Base-by-base conservation (phyloP, 2,329 filamentous ascomycete genomes). In the Cercospora sp. region DNA sequence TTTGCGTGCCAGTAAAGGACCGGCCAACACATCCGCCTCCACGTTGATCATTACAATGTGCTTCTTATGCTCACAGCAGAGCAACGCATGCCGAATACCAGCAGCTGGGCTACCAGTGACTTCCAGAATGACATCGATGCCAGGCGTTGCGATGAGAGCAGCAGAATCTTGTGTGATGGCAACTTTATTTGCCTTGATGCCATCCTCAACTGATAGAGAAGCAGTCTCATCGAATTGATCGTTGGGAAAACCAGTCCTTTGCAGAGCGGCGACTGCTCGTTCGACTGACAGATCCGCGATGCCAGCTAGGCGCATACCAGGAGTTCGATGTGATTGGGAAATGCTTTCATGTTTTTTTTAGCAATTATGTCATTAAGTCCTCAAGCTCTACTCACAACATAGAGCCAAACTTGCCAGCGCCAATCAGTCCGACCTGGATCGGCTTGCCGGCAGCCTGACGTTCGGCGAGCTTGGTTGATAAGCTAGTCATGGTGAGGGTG, bases 21-120 rank as follows among this genome's bases (percentile, higher is more conserved):
- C 81, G 12, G 80, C 80, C 5, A 83, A 76, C 0, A 83, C 80
- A 70, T 84, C 80, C 28, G 80, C 81, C 73, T 83, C 81, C 30
- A 82, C 81, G 64, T 82, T 83, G 72, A 83, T 80, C 81, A 83
- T 82, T 28, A 83, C 81, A 60, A 83, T 82, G 73, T 83, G 82
- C 73, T 83, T 83, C 74, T 82, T 81, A 73, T 83, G 79, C 69
- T 83, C 80, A 67, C 80, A 83, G 73, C 80, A 83, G 9, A 81
- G 73, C 0, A 84, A 69, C 3, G 79, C 80, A 68, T 84, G 81
- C 3, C 77, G 76, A 48, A 84, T 80, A 13, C 81, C 81, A 3
- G 80, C 81, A 4, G 80, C 78, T 5, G 80, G 80, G 69, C 80
- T 82, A 2, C 80, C 81, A 0, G 81, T 83, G 8, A 82, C 77